These are phyloP conservation scores for Atalantia buxifolia DNA, from an alignment of 345 rosid species.

Conservation along the genomic window DNA sequence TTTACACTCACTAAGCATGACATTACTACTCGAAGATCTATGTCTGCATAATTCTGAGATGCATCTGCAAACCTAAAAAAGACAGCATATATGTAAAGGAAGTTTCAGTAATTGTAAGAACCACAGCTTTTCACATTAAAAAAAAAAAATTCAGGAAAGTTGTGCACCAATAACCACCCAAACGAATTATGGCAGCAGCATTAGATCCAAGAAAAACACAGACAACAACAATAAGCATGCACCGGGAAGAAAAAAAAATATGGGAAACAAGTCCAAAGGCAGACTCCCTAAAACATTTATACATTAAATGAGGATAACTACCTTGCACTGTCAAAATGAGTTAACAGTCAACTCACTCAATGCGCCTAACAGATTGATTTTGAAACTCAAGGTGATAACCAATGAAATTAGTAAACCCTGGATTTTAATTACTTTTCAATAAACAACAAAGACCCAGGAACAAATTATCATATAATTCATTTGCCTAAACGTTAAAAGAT, in stretches of 20 bases:
- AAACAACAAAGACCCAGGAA: neutral
- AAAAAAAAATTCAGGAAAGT: neutral
- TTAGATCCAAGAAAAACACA: neutral
- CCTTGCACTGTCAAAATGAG: neutral
- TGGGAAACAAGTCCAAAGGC: neutral
- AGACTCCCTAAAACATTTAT: neutral
- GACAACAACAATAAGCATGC: neutral
- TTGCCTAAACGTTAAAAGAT: neutral
- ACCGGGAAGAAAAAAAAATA: neutral
- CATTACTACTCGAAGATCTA: conserved; percentile 50
- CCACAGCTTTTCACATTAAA: conserved; percentile 4
- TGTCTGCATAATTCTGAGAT: conserved; percentile 81
- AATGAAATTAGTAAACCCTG: neutral
- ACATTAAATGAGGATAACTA: neutral
- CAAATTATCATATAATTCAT: neutral
- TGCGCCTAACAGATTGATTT: neutral
- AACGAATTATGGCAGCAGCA: neutral
- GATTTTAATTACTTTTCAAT: neutral
- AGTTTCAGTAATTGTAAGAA: neutral
- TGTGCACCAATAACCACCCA: conserved; percentile 7
- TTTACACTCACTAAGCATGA: conserved; percentile 76
- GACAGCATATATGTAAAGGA: conserved; percentile 22
- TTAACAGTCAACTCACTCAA: neutral
- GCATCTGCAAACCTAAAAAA: conserved; percentile 88
- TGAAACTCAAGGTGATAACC: neutral